Base-by-base conservation (phyloP, 2,329 filamentous ascomycete genomes). In the Pestalotiopsis sp. region DNA sequence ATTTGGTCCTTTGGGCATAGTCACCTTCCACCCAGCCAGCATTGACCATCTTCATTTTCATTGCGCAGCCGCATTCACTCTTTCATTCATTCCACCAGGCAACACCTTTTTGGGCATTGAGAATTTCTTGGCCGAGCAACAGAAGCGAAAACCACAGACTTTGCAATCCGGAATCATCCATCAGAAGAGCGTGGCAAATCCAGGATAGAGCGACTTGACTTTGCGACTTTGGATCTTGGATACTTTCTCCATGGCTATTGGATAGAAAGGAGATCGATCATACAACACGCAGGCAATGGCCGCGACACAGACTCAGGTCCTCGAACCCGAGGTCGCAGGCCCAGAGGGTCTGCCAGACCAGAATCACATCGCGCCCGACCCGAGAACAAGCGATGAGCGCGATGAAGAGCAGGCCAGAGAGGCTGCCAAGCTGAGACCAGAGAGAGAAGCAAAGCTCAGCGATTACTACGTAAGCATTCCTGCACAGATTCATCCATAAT, bases 361-460 rank as follows among this genome's bases (percentile, higher is more conserved):
- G 57, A 67, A 63, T 12, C 58, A 27, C 41, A 45, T 49, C 13
- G 31, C 17, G 23, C 11, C 17, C 23, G 58, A 57, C 9, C 41
- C 27, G 23, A 65, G 71, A 58, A 62, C 65, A 58, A 68, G 65
- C 20, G 69, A 68, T n/a, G 61, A 36, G 20, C 66, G 23, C 17
- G 70, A 76, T 69, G 77, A 82, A 17, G 75, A 78, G 65, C 68
- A 75, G 36, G 75, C 75, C 2, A 68, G 70, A 4, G 75, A 75
- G 68, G 77, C 82, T 67, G 73, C 76, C 65, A 82, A 83, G 69
- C 66, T 74, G 2, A 80, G 78, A 9, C 82, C 84, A 4, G 82
- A 86, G 73, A 79, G 85, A 67, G 82, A 84, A 68, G 83, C 85
- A 0, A 74, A 70, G 2, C 77, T 85, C 66, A 75, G 78, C 13